Evolutionary conservation across 345 rosid species (phyloP).

Genomic region (Linum lewisii): DNA sequence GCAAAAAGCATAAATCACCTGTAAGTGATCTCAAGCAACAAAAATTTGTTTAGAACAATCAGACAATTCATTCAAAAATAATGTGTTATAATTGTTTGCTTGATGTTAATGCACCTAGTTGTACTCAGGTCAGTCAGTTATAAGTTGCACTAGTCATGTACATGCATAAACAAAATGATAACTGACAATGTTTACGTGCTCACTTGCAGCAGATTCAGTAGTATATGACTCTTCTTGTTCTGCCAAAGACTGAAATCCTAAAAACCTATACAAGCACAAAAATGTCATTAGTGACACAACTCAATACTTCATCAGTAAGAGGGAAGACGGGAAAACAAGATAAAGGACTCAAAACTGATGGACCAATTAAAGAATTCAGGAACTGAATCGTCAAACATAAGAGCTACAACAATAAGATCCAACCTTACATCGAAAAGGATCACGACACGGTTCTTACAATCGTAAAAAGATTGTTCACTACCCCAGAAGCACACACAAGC

Average conservation of each 20-base stretch:
- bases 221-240: conserved; percentile 31
- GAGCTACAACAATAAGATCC: neutral
- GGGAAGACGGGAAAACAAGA: too few relatives aligned
- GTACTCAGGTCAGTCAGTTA: neutral
- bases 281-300: conserved; percentile 6
- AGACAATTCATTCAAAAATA: neutral
- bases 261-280: conserved; percentile 42
- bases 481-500: conserved; percentile 5
- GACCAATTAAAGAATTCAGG: too few relatives aligned
- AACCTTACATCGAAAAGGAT: conserved; percentile 1
- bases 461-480: conserved; percentile 1
- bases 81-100: too few relatives aligned
- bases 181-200: conserved; percentile 11
- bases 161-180: neutral
- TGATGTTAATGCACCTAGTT: neutral
- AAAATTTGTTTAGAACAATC: neutral
- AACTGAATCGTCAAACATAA: too few relatives aligned
- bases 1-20: conserved; percentile 13
- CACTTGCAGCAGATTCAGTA: conserved; percentile 31
- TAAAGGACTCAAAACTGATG: too few relatives aligned
- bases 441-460: conserved; percentile 5
- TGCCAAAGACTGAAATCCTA: conserved; percentile 55
- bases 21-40: conserved; percentile 9
- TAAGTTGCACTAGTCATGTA: neutral
- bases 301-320: conserved; percentile 9